Conservation (phyloP, 2,329 filamentous ascomycete genomes). For the Pseudopithomyces maydicus region DNA sequence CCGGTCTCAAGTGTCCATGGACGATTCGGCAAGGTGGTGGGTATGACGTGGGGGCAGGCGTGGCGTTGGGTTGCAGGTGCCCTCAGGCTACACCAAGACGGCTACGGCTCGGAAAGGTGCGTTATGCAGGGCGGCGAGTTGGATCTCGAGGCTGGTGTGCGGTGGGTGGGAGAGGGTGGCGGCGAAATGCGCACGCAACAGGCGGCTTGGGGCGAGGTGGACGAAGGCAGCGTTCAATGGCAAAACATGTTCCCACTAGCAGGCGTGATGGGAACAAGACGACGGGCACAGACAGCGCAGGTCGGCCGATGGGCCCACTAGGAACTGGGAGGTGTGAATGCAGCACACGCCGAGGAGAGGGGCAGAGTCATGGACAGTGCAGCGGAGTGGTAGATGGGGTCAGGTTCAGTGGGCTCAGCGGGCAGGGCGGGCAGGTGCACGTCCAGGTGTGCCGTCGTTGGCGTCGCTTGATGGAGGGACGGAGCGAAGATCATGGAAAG, state of each 20-base stretch:
- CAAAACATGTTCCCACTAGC: not conserved
- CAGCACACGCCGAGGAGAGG: not conserved
- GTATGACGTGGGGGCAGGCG: constrained; percentile 7
- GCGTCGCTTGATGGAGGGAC: constrained; percentile 1
- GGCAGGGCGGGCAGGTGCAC: not conserved
- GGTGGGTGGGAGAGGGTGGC: not conserved
- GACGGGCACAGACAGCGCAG: not conserved
- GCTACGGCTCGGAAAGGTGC: not conserved
- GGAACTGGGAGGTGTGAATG: not conserved
- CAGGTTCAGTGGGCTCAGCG: not conserved
- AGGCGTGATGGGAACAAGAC: not conserved
- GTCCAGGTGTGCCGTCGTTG: not conserved
- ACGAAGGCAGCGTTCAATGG: not conserved
- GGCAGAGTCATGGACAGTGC: not conserved
- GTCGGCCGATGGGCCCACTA: not conserved
- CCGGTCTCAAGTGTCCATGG: constrained; percentile 28
- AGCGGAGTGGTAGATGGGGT: not conserved
- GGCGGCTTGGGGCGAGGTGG: not conserved
- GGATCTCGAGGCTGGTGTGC: not conserved
- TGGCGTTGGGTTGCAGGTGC: not conserved
- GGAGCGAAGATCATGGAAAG: constrained; percentile 2
- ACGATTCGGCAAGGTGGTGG: constrained; percentile 6
- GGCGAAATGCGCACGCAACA: not conserved
- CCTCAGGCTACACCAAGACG: not conserved
- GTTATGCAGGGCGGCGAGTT: not conserved